A percentile compares a stretch with the other conserved stretches of the same genome.
phyloP scores from a whole-genome alignment of 495 filamentous ascomycete species.

The Aspergillus sclerotiicarbonarius region DNA sequence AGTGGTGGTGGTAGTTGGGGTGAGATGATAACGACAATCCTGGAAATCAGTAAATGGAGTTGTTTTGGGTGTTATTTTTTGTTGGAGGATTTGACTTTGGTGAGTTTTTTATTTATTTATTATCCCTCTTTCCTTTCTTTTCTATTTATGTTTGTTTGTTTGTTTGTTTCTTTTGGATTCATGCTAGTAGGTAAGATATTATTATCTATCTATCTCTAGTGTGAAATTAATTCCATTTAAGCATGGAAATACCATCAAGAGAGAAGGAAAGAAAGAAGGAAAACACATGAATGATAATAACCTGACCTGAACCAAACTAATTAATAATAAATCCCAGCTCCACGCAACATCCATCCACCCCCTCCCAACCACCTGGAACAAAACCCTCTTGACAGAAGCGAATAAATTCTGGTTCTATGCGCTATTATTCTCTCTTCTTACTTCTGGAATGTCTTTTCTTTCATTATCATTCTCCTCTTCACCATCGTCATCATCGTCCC shows the following conservation, averaged over 20 bases:
- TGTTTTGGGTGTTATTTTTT: slow-evolving; percentile 41
- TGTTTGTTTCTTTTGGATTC: too few relatives aligned
- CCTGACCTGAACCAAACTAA: too few relatives aligned
- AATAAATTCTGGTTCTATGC: slow-evolving; percentile 66
- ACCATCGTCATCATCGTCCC: too few relatives aligned
- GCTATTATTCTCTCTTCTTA: slow-evolving; percentile 37
- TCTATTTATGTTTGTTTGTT: slow-evolving; percentile 6
- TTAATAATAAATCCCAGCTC: slow-evolving; percentile 31
- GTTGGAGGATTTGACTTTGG: slow-evolving; percentile 42
- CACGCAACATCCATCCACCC: slow-evolving; percentile 45
- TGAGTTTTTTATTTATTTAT: slow-evolving; percentile 17
- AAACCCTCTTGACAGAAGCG: slow-evolving; percentile 45
- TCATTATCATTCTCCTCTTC: neutral
- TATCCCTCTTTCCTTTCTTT: neutral
- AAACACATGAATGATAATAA: too few relatives aligned
- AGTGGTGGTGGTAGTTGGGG: neutral
- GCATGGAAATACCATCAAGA: too few relatives aligned
- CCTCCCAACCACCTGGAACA: slow-evolving; percentile 28
- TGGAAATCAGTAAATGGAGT: slow-evolving; percentile 38
- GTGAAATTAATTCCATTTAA: too few relatives aligned
- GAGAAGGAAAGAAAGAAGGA: too few relatives aligned
- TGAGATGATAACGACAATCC: slow-evolving; percentile 16
- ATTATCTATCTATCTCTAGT: too few relatives aligned
- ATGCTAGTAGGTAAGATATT: too few relatives aligned
- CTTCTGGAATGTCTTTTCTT: slow-evolving; percentile 27